Evolutionary conservation across 208 protist genomes (phyloP).

Genomic region (Trypanosoma conorhini): DNA sequence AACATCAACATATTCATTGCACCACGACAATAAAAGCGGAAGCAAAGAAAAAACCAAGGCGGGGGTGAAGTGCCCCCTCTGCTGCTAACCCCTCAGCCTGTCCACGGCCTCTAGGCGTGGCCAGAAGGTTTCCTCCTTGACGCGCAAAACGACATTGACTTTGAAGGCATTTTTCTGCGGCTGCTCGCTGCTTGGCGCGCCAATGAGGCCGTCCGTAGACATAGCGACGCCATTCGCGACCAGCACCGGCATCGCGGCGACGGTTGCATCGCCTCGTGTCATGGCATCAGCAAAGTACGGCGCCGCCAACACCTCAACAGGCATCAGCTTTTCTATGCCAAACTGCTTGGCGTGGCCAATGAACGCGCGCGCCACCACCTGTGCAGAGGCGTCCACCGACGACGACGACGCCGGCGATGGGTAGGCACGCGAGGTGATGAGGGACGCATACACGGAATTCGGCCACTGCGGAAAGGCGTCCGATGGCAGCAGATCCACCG

Average conservation of each 20-base stretch:
- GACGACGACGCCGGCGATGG: not conserved
- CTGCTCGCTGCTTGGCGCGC: conserved; percentile 24
- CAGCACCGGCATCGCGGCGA: conserved; percentile 30
- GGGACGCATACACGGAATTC: conserved; percentile 27
- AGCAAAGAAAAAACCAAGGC: conserved; percentile 23
- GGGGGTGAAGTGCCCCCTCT: not conserved
- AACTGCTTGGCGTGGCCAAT: conserved; percentile 29
- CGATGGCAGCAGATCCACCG: conserved; percentile 53
- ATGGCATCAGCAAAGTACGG: conserved; percentile 34
- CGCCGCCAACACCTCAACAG: conserved; percentile 37
- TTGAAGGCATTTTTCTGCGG: conserved; percentile 4
- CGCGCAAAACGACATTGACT: conserved; percentile 41
- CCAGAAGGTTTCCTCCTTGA: conserved; percentile 39
- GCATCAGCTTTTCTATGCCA: conserved; percentile 1
- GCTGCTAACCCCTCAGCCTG: conserved; percentile 14
- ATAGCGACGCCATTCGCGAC: conserved; percentile 35
- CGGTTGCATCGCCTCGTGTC: conserved; percentile 30
- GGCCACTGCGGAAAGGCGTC: conserved; percentile 51
- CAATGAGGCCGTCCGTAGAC: conserved; percentile 31
- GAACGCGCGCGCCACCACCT: conserved; percentile 33
- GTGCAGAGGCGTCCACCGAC: not conserved
- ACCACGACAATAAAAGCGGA: conserved; percentile 10
- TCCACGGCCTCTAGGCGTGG: conserved; percentile 33
- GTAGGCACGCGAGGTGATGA: conserved; percentile 15
- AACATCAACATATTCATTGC: not conserved